These are phyloP conservation scores for Saccharomycopsis capsularis DNA, from an alignment of 805 yeast species.

Conservation along the genomic window DNA sequence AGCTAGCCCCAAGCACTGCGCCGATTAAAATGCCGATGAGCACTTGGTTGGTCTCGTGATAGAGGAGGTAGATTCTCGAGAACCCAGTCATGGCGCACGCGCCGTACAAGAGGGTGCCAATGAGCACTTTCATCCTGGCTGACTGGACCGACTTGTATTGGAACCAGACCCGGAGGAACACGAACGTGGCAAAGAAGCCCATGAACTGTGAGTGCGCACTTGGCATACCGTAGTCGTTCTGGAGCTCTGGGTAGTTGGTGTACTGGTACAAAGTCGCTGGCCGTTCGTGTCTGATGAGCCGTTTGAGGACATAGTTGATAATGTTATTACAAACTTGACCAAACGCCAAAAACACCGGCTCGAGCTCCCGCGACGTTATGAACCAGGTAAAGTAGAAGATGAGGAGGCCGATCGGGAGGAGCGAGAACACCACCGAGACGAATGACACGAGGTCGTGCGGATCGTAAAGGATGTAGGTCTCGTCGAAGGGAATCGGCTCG, in stretches of 20 bases:
- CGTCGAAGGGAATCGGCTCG: conserved; percentile 61
- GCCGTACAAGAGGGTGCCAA: conserved; percentile 25
- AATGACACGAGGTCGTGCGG: conserved; percentile 56
- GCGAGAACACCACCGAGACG: conserved; percentile 62
- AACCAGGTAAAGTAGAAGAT: conserved; percentile 82
- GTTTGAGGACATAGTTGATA: conserved; percentile 61
- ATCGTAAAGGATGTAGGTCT: conserved; percentile 76
- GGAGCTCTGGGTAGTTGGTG: conserved; percentile 31
- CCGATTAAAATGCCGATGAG: conserved; percentile 67
- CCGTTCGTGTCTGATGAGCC: conserved; percentile 59
- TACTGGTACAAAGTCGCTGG: conserved; percentile 44
- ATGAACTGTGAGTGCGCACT: conserved; percentile 94
- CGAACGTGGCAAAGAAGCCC: conserved; percentile 71
- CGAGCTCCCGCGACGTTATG: conserved; percentile 72
- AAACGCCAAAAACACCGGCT: conserved; percentile 72
- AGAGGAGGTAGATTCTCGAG: conserved; percentile 71
- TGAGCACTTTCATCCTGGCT: not conserved
- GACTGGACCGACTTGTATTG: conserved; percentile 33
- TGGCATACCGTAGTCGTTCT: conserved; percentile 89
- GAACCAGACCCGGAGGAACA: conserved; percentile 36
- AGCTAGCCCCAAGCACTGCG: conserved; percentile 45
- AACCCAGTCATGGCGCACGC: conserved; percentile 42
- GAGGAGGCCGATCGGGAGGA: conserved; percentile 72
- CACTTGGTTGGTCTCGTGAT: conserved; percentile 73
- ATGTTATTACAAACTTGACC: conserved; percentile 82